phyloP scores from a whole-genome alignment of 2,329 filamentous ascomycete genomes.

The Phyllosticta citriasiana region DNA sequence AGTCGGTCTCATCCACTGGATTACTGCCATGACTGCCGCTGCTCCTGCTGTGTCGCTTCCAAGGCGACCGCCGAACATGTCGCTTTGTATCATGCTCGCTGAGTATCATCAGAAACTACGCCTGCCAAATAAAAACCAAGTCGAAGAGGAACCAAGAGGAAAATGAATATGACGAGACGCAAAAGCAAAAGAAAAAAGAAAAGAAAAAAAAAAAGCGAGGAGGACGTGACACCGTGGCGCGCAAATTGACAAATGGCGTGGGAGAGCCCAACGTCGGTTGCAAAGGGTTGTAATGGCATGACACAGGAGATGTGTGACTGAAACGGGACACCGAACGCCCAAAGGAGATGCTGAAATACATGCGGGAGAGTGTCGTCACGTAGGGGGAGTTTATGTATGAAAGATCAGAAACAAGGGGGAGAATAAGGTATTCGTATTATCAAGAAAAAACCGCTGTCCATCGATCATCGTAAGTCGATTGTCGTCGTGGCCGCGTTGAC shows the following conservation, averaged over 20 bases:
- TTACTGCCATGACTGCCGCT: background rate
- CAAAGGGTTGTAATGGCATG: background rate
- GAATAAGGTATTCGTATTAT: background rate
- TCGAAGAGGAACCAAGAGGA: background rate
- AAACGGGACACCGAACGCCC: background rate
- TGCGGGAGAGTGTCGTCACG: background rate
- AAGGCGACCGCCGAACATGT: conserved; percentile 7
- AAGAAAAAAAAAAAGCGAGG: background rate
- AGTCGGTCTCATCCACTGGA: background rate
- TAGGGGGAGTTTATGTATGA: background rate
- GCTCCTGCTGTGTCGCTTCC: background rate
- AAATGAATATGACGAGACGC: background rate
- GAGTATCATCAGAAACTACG: conserved; percentile 13
- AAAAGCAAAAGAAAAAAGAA: background rate
- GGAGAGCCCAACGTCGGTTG: background rate
- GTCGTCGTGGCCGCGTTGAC: background rate
- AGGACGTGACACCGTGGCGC: background rate
- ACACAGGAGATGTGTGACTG: background rate
- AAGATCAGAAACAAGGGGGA: background rate
- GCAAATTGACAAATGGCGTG: background rate
- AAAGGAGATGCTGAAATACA: background rate
- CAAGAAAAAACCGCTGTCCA: background rate
- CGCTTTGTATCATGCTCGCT: conserved; percentile 16
- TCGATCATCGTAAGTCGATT: background rate
- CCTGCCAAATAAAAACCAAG: background rate